Base-by-base conservation (phyloP, 768 basidiomycete genomes). In the Termitomyces sp. region DNA sequence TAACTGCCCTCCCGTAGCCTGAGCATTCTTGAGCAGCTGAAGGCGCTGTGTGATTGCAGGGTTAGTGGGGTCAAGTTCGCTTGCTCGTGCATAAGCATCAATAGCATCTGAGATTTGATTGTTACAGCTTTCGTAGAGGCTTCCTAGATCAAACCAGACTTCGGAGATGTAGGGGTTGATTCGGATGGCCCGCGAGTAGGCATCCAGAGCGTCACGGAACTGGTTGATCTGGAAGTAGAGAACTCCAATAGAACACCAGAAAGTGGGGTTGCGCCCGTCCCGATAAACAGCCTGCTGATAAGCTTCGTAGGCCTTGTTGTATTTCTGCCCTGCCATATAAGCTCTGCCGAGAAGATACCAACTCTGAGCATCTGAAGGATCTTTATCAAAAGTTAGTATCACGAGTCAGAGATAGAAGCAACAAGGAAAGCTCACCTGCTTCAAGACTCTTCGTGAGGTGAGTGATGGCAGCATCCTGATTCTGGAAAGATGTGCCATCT, bases 221-320 rank as follows among this genome's bases (percentile, higher is more conserved):
- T 99, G 97, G 74, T 98, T 98, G 79, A 99, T 98, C 71, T 99
- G 95, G 82, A 97, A 99, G 72, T 99, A 99, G 1, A 99, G 83
- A 0, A 99, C 97, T 47, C 97, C 97, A 67, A 99, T 99, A 24
- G 94, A 96, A 71, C 96, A 98, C 97, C 97, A 98, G 74, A 98
- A 99, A 0, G 97, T 98, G 0, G 97, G 97, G 70, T 98, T 99
- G 58, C 95, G 92, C 22, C 96, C 97, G 67, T 99, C 97, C 53
- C 96, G 91, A 74, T 98, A 98, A 18, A 99, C 95, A 20, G 97
- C 96, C 72, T 99, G 97, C 67, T 99, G 97, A 70, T 98, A 98
- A 0, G 95, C 95, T 72, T 99, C 96, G 75, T 99, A 98, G 18
- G 97, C 97, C 71, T 98, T 98, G 82, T 97, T 98, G 78, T 98